Evolutionary conservation across 495 filamentous ascomycete species (phyloP).

Genomic region (Aspergillus cristatus): DNA sequence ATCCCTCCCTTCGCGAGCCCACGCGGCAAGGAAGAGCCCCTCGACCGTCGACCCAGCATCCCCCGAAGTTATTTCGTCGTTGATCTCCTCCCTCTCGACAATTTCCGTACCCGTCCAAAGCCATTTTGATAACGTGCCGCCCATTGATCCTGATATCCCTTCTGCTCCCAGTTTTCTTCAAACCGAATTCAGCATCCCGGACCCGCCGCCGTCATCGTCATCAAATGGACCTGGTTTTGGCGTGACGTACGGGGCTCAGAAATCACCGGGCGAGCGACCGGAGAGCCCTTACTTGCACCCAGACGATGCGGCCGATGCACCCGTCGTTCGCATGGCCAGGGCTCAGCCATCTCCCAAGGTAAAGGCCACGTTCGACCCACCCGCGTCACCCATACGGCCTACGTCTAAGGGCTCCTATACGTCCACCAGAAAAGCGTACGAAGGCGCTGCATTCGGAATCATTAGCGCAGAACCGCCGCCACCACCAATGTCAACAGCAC

Average conservation of each 20-base stretch:
- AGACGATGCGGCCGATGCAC: constrained; percentile 70
- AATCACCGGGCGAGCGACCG: constrained; percentile 23
- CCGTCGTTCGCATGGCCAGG: constrained; percentile 79
- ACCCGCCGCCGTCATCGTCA: constrained; percentile 8
- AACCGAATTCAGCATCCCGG: constrained; percentile 16
- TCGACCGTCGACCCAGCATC: constrained; percentile 50
- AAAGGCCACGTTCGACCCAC: constrained; percentile 10
- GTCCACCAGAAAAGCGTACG: constrained; percentile 24
- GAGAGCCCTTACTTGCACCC: constrained; percentile 44
- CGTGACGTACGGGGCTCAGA: constrained; percentile 58
- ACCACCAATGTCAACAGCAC: constrained; percentile 27
- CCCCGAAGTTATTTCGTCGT: constrained; percentile 85
- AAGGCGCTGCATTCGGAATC: constrained; percentile 33
- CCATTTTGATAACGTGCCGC: constrained; percentile 59
- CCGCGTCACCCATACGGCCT: constrained; percentile 19
- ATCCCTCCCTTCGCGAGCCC: constrained; percentile 27
- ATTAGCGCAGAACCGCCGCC: constrained; percentile 34
- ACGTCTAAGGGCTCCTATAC: constrained; percentile 31
- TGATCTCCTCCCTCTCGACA: constrained; percentile 84
- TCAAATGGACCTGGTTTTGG: constrained; percentile 48
- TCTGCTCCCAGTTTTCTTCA: constrained; percentile 35
- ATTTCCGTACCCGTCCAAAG: constrained; percentile 68
- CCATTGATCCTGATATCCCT: constrained; percentile 39
- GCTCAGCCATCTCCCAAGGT: constrained; percentile 62
- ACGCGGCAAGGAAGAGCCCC: constrained; percentile 12